Evolutionary conservation across 129 eudicot genomes (phyloP), one percentile per base, ranked within the genome.

Genomic region (Chrysanthemum makinoi): DNA sequence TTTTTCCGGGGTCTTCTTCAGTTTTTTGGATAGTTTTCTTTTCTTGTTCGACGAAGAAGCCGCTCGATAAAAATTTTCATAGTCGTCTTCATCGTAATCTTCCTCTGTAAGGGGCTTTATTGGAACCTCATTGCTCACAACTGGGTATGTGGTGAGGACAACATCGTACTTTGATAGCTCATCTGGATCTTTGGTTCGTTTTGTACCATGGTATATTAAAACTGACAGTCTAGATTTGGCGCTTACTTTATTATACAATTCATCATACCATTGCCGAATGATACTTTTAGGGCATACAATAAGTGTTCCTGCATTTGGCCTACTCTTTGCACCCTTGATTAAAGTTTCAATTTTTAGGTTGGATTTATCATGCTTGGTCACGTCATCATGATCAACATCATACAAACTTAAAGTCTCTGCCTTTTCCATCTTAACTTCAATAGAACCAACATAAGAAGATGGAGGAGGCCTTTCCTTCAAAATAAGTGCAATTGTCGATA

Each of bases 201-300:
- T 90, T 74, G 93, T 81, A 63, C 99, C 99, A 76, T 95, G 93
- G 68, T 95, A 95, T 12, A 88, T 75, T 72, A 86, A 81, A 55
- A 95, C 94, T 14, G 96, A 88, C n/a, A 95, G 91, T 74, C 80
- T 81, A 30, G 96, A 93, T 73, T 77, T 57, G 9, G 69, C 86
- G 55, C 84, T 84, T 20, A 95, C 99, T 77, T 90, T 95, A 60
- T 73, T 86, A 22, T 66, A 84, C 80, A 95, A 81, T 74, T 95
- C 99, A 6, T 87, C 96, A 19, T 81, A 80, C 99, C 99, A 95
- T 72, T 95, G 99, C 7, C 97, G 89, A 33, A 95, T 89, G 52
- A 95, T 97, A 81, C 96, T 88, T 15, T 96, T 95, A 14, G 99
- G 99, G 72, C 99, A 95, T 22, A 95, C 97, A 67, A 95, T 76